A percentile compares a stretch with the other conserved stretches of the same genome.
phyloP scores from a whole-genome alignment of 2,329 filamentous ascomycete species.

The Volutella citrinella region DNA sequence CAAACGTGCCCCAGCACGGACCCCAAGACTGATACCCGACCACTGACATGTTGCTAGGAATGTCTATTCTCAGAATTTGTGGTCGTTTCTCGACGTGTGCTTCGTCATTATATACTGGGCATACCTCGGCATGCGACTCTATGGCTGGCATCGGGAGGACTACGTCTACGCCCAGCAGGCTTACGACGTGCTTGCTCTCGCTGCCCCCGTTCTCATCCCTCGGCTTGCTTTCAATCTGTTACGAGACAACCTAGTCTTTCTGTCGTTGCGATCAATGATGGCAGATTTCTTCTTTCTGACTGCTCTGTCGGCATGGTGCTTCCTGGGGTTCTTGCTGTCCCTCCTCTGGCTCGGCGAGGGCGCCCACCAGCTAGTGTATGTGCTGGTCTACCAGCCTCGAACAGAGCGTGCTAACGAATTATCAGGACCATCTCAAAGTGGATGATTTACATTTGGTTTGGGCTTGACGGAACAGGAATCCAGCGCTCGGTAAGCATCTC shows the following conservation, averaged over 20 bases:
- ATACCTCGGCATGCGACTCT: constrained; percentile 67
- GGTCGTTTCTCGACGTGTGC: constrained; percentile 81
- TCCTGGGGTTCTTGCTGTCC: constrained; percentile 75
- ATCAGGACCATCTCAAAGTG: constrained; percentile 72
- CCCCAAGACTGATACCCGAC: too few species aligned
- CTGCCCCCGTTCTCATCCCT: constrained; percentile 73
- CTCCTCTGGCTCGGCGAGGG: constrained; percentile 75
- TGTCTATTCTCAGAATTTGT: constrained; percentile 84
- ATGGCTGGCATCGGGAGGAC: constrained; percentile 54
- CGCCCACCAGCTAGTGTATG: constrained; percentile 54
- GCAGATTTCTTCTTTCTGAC: constrained; percentile 79
- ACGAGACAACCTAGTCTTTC: constrained; percentile 80
- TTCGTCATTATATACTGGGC: constrained; percentile 70
- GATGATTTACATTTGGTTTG: constrained; percentile 95
- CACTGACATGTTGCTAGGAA: too few species aligned
- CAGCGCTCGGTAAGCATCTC: constrained; percentile 46
- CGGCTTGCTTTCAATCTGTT: constrained; percentile 79
- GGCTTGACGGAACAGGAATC: constrained; percentile 70
- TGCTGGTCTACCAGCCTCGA: constrained; percentile 3
- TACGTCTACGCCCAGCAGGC: constrained; percentile 59
- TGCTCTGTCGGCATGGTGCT: constrained; percentile 75
- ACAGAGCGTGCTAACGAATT: constrained; percentile 8
- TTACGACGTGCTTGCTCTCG: constrained; percentile 75
- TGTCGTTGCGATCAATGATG: constrained; percentile 81
- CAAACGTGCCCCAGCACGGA: not conserved